Percentiles rank a stretch among this genome's conserved stretches.
Evolutionary conservation across 495 filamentous ascomycete genomes (phyloP).

Genomic region (Xylaria venustula): DNA sequence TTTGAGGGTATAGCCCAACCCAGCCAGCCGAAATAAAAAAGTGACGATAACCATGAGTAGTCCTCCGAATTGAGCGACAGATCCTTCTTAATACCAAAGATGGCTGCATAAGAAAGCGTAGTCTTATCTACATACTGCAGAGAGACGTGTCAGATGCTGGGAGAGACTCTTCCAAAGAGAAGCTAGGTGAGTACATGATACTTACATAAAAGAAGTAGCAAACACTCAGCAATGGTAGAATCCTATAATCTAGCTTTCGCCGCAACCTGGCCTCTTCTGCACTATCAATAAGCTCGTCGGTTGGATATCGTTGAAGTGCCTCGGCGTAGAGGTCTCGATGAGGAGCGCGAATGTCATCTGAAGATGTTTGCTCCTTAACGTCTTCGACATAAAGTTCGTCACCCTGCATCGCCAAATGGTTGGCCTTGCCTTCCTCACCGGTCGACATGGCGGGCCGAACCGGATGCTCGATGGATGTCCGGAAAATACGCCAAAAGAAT

Average conservation of each 20-base stretch:
- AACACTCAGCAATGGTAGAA: constrained; percentile 41
- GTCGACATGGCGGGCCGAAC: no score
- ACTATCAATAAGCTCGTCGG: constrained; percentile 12
- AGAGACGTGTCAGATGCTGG: constrained; percentile 25
- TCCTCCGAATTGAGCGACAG: constrained; percentile 26
- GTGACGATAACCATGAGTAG: constrained; percentile 27
- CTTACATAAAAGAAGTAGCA: constrained; percentile 1
- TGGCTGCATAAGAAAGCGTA: constrained; percentile 33
- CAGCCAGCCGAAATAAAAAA: constrained; percentile 29
- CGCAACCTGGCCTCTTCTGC: constrained; percentile 36
- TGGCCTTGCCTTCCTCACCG: no score
- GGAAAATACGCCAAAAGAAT: no score
- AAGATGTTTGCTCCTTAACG: neutral
- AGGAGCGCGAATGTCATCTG: neutral
- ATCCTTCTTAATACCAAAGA: constrained; percentile 32
- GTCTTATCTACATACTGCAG: constrained; percentile 35
- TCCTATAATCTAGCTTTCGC: constrained; percentile 42
- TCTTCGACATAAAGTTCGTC: neutral
- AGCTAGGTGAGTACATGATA: no score
- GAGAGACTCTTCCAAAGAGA: neutral
- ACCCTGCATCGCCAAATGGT: no score
- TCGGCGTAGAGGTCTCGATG: constrained; percentile 13
- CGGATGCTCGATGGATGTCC: no score
- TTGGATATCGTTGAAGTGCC: constrained; percentile 18
- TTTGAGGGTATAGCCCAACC: constrained; percentile 50